These are phyloP conservation scores for Aureobasidium uvarum DNA, from an alignment of 2,329 filamentous ascomycete genomes.

Conservation along the genomic window DNA sequence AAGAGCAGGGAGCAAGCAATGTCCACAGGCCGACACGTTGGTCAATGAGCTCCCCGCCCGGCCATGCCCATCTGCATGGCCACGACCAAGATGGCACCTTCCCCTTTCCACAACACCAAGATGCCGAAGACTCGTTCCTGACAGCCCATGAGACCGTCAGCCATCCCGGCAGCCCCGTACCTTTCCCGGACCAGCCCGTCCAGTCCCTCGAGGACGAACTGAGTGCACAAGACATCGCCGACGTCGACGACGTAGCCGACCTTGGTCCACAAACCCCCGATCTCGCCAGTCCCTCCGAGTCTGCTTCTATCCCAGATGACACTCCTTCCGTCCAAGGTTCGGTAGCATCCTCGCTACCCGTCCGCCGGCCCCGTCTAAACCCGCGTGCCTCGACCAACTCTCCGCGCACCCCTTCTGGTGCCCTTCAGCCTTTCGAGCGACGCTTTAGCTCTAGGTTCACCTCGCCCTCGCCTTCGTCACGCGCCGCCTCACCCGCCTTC, in stretches of 20 bases:
- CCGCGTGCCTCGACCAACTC: constrained; percentile 64
- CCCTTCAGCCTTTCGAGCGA: constrained; percentile 89
- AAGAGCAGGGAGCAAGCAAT: constrained; percentile 19
- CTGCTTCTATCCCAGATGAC: constrained; percentile 70
- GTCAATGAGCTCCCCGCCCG: constrained; percentile 27
- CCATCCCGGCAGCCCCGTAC: constrained; percentile 10
- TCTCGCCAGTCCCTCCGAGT: constrained; percentile 65
- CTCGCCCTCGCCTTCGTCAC: constrained; percentile 55
- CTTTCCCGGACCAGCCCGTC: neutral
- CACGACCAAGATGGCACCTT: constrained; percentile 18
- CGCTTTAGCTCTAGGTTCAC: constrained; percentile 83
- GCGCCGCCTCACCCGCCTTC: constrained; percentile 70
- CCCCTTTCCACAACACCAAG: neutral
- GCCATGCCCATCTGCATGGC: constrained; percentile 20
- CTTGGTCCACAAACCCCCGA: constrained; percentile 34
- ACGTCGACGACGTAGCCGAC: constrained; percentile 30
- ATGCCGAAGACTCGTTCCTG: constrained; percentile 10
- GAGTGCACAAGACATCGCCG: constrained; percentile 27
- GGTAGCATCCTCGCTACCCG: constrained; percentile 61
- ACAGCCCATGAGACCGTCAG: constrained; percentile 5
- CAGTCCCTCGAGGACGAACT: constrained; percentile 27
- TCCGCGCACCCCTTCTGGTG: constrained; percentile 68
- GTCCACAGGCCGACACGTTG: constrained; percentile 14
- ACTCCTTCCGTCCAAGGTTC: constrained; percentile 74
- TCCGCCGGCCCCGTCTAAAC: constrained; percentile 24